Base-by-base conservation (phyloP, 257 asterid species). In the Plantago major region DNA sequence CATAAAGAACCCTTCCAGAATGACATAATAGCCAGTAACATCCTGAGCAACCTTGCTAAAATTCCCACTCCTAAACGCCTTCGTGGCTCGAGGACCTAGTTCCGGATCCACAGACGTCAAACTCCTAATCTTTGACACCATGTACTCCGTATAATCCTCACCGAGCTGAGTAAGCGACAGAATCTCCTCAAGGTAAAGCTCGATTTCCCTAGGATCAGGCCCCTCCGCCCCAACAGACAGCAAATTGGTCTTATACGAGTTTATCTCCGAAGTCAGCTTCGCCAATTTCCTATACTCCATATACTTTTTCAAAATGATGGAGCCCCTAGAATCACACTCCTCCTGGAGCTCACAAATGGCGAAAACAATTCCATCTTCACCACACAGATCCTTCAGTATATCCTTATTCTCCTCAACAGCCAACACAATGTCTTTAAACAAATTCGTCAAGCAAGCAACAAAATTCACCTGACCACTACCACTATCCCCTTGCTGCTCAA, bases 1-100 rank as follows among this genome's bases (percentile, higher is more conserved):
- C 99, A 92, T 89, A 65, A 92, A 89, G 83, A 78, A 92, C 10
- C 99, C 99, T 69, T 92, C 99, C 83, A 92, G 65, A 37, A 86
- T 86, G 52, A 92, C 96, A 58, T 89, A 92, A 81, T 92, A 92
- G 52, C 97, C 95, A 11, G 83, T 89, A 22, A 84, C 74, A 28
- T 92, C 97, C 79, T 89, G 96, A 43, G 90, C 79, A 53, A 89
- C 87, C 67, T 72, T 80, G 67, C 91, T 89, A 78, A 92, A 89
- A 74, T 81, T 86, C 56, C 96, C 97, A 79, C 95, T 84, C 79
- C 94, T 83, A 74, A 92, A 92, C 62, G 97, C 89, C 78, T 83
- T 92, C 14, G 95, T 86, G 48, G 97, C 97, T 55, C 82, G 88
- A 3, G 97, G 97, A 22, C 74, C 84, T 62, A 89, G 72, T 65